Percentiles rank a stretch among this genome's conserved stretches.
phyloP scores from a whole-genome alignment of 2,329 filamentous ascomycete species.

The Ophiostoma ulmi region DNA sequence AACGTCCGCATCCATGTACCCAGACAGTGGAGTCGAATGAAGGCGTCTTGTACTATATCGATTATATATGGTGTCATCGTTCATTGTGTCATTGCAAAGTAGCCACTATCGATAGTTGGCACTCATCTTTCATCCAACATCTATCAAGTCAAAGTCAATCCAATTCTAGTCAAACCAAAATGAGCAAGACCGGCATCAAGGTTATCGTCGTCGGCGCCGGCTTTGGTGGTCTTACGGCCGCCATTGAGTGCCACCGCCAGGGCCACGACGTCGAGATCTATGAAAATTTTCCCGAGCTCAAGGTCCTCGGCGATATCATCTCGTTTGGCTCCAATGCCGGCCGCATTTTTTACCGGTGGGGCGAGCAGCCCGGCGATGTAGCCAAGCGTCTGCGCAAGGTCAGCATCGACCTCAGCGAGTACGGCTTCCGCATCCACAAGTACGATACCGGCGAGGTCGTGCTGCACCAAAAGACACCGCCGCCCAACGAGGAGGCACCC shows the following conservation, averaged over 20 bases:
- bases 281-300: conserved; percentile 54
- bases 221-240: conserved; percentile 57
- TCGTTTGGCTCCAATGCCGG: conserved; percentile 57
- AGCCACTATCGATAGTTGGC: not conserved
- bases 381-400: conserved; percentile 44
- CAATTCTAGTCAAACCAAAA: not conserved
- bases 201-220: conserved; percentile 50
- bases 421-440: conserved; percentile 60
- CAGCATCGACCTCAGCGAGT: conserved; percentile 47
- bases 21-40: not conserved
- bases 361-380: conserved; percentile 40
- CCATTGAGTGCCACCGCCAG: conserved; percentile 58
- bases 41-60: not conserved
- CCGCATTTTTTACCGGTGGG: conserved; percentile 57
- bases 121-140: not conserved
- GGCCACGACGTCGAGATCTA: conserved; percentile 56
- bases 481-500: conserved; percentile 43
- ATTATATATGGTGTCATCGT: not conserved
- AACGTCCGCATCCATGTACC: not conserved
- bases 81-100: not conserved
- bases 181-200: conserved; percentile 44
- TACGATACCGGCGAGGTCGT: conserved; percentile 56
- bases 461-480: conserved; percentile 48
- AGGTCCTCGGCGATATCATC: conserved; percentile 57
- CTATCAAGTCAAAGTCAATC: not conserved